These are phyloP conservation scores for Leccinum broughii DNA, from an alignment of 768 basidiomycete genomes.

Conservation along the genomic window DNA sequence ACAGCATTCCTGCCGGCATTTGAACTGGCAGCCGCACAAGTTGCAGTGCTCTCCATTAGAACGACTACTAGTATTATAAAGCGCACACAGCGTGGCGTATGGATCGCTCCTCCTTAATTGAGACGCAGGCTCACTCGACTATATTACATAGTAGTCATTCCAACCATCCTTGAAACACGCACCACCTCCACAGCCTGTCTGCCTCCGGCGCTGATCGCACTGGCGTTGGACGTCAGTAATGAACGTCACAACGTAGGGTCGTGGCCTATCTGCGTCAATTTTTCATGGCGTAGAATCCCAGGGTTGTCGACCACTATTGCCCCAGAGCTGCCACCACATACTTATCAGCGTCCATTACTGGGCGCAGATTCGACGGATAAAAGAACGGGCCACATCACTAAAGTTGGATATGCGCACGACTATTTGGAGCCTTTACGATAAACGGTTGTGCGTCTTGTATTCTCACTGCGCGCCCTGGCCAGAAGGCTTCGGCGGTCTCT, in stretches of 20 bases:
- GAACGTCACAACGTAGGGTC: background rate
- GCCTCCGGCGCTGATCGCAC: background rate
- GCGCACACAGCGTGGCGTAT: background rate
- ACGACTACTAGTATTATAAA: background rate
- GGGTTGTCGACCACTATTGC: background rate
- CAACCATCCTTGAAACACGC: background rate
- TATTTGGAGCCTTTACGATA: background rate
- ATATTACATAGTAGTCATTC: background rate
- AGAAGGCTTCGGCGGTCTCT: background rate
- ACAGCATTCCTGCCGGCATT: background rate
- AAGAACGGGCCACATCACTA: background rate
- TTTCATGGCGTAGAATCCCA: background rate
- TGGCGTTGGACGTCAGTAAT: background rate
- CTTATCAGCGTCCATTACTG: background rate
- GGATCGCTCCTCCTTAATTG: background rate
- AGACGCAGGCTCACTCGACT: background rate
- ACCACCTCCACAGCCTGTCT: background rate
- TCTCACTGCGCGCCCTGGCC: background rate
- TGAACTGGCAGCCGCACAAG: background rate
- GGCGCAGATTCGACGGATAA: background rate
- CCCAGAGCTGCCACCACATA: background rate
- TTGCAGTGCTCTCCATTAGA: background rate
- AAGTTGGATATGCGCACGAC: background rate
- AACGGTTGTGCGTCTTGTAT: background rate
- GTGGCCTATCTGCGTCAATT: background rate